These are phyloP conservation scores for Excoecaria cochinchinensis DNA, from an alignment of 345 rosid genomes.

Conservation along the genomic window DNA sequence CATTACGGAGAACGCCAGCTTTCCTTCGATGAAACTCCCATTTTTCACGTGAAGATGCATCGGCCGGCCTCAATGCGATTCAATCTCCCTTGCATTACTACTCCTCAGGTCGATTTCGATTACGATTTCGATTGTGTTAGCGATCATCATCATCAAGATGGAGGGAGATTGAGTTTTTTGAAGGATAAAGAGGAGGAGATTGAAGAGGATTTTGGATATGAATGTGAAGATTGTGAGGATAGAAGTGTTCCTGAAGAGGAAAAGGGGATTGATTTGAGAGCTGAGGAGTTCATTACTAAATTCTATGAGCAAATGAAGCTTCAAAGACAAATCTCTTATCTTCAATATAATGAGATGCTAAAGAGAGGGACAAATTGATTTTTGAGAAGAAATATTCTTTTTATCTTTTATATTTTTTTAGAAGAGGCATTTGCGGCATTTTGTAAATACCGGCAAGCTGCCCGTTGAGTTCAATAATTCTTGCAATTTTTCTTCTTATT, in stretches of 20 bases:
- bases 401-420: background rate
- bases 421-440: conserved; percentile 16
- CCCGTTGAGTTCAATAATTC: conserved; percentile 8
- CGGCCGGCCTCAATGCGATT: conserved; percentile 63
- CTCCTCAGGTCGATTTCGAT: conserved; percentile 51
- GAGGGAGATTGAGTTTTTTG: conserved; percentile 24
- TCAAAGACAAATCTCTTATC: conserved; percentile 73
- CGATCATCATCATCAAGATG: background rate
- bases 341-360: conserved; percentile 42
- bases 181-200: conserved; percentile 10
- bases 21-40: conserved; percentile 81
- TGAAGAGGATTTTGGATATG: conserved; percentile 15
- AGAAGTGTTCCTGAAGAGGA: conserved; percentile 36
- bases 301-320: conserved; percentile 75
- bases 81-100: conserved; percentile 70
- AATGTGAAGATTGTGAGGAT: conserved; percentile 6
- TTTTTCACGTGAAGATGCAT: conserved; percentile 62
- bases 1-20: conserved; percentile 65
- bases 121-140: conserved; percentile 36
- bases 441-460: conserved; percentile 22
- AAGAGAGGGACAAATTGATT: conserved; percentile 10
- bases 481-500: background rate
- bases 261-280: conserved; percentile 71
- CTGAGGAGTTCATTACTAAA: conserved; percentile 80
- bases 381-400: background rate